phyloP scores from a whole-genome alignment of 352 stramenopile species.

The Halophytophthora batemanensis region DNA sequence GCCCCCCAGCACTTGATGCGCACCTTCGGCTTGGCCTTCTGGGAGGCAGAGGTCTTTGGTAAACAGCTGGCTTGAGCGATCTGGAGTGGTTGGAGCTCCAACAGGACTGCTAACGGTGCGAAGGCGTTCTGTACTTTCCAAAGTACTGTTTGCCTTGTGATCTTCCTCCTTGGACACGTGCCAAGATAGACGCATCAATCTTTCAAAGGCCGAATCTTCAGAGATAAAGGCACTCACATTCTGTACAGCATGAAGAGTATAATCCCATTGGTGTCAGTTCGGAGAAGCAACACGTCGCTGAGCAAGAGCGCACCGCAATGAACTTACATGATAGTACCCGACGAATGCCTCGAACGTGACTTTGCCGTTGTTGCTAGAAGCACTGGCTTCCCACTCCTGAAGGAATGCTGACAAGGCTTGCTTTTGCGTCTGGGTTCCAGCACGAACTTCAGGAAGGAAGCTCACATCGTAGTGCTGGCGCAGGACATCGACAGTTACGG shows the following conservation, averaged over 20 bases:
- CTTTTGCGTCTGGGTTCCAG: conserved; percentile 49
- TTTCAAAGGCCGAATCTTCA: conserved; percentile 82
- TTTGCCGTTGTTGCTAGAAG: conserved; percentile 22
- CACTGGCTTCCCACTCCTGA: conserved; percentile 54
- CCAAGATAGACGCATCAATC: conserved; percentile 75
- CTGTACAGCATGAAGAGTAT: too few species aligned
- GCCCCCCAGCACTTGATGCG: background rate
- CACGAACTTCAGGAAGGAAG: conserved; percentile 66
- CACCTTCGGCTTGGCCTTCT: conserved; percentile 2
- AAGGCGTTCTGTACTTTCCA: background rate
- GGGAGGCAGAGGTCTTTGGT: background rate
- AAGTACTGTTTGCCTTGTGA: conserved; percentile 3
- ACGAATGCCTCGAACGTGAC: conserved; percentile 66
- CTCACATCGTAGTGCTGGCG: conserved; percentile 69
- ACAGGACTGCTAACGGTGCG: background rate
- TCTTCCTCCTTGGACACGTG: conserved; percentile 30
- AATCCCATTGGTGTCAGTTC: too few species aligned
- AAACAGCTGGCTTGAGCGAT: background rate
- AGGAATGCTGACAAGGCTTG: conserved; percentile 68
- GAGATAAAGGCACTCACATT: conserved; percentile 79
- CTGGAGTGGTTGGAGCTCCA: background rate
- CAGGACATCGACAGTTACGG: conserved; percentile 54
- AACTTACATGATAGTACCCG: conserved; percentile 76
- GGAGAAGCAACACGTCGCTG: too few species aligned
- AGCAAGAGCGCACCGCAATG: too few species aligned